Conservation (phyloP, 2,329 filamentous ascomycete genomes). For the Laburnicola sp. region DNA sequence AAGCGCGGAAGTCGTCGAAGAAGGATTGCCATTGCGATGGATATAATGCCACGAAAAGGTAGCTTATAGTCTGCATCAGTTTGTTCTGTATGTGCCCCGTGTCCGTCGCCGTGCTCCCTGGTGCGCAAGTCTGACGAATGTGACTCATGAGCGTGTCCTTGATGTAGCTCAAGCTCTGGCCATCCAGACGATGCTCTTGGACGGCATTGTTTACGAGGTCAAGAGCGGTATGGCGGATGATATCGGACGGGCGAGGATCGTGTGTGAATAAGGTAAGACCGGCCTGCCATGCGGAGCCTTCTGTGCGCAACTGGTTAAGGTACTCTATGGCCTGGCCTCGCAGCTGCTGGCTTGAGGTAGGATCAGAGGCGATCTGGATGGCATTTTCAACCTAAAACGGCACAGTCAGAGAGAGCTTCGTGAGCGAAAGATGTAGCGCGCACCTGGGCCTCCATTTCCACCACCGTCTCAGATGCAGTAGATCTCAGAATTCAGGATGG, state of each 20-base stretch:
- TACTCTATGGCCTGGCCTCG: slow-evolving; percentile 90
- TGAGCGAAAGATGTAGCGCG: slow-evolving; percentile 8
- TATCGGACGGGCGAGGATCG: slow-evolving; percentile 73
- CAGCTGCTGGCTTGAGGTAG: slow-evolving; percentile 65
- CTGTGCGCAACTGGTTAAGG: slow-evolving; percentile 73
- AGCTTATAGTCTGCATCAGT: slow-evolving; percentile 91
- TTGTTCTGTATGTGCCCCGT: slow-evolving; percentile 87
- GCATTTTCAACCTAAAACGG: slow-evolving; percentile 78
- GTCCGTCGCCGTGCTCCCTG: slow-evolving; percentile 64
- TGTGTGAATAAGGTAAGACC: slow-evolving; percentile 85
- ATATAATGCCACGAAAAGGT: slow-evolving; percentile 87
- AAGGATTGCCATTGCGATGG: slow-evolving; percentile 84
- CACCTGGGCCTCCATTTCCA: slow-evolving; percentile 47
- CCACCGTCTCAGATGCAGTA: slow-evolving; percentile 31
- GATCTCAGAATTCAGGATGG: slow-evolving; percentile 15
- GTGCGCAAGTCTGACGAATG: slow-evolving; percentile 73
- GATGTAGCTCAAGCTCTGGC: slow-evolving; percentile 71
- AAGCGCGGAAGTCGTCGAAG: slow-evolving; percentile 81
- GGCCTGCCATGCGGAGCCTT: slow-evolving; percentile 86
- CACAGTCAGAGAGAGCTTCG: not conserved
- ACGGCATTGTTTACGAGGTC: slow-evolving; percentile 93
- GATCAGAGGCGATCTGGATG: slow-evolving; percentile 90
- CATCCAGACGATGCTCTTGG: slow-evolving; percentile 75
- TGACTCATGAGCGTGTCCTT: slow-evolving; percentile 83
- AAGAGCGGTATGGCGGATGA: slow-evolving; percentile 84